Evolutionary conservation across 2,329 filamentous ascomycete species (phyloP), one percentile per base, ranked within the genome.

Genomic region (Phaeophleospora eucalypticola): DNA sequence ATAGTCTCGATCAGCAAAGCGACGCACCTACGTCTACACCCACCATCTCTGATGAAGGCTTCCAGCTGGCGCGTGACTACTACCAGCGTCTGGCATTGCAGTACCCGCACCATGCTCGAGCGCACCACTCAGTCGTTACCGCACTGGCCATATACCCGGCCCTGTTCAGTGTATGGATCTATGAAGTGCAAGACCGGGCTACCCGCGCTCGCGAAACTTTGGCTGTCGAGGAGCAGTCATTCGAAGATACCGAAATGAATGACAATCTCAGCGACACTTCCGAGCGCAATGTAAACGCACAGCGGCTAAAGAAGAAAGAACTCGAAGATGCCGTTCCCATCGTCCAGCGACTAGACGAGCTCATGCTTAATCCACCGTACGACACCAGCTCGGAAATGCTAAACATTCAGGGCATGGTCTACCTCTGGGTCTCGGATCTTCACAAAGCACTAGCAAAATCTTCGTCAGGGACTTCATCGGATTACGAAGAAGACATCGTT

Each of bases 121-220:
- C 76, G 4, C 81, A 82, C 0, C 69, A 79, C 41, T 46, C 51
- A 7, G 69, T 74, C 2, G 69, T 83, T 35, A 85, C 81, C 54
- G 82, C 87, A 9, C 63, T 86, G 32, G 82, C 88, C 51, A 95
- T 96, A 64, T 90, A 89, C 69, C 83, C 87, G 12, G 85, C 86
- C 12, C 79, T 95, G 70, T 83, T 91, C 57, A 82, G 82, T 40
- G 79, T 89, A 37, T 91, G 93, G 79, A 78, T 95, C 42, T 90
- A 88, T 64, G 81, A 86, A 51, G 73, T 83, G 1, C 80, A 87
- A 60, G 74, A 80, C 38, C 65, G 62, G 48, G 68, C 82, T 82
- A 70, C 78, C 78, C 60, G 69, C 65, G 45, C 61, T 63, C 41
- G 75, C 17, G 33, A 43, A 27, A 40, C 39, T 37, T 17, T 43